phyloP scores from a whole-genome alignment of 192 early-diverging fungal genomes.

The Coemansia sp. region DNA sequence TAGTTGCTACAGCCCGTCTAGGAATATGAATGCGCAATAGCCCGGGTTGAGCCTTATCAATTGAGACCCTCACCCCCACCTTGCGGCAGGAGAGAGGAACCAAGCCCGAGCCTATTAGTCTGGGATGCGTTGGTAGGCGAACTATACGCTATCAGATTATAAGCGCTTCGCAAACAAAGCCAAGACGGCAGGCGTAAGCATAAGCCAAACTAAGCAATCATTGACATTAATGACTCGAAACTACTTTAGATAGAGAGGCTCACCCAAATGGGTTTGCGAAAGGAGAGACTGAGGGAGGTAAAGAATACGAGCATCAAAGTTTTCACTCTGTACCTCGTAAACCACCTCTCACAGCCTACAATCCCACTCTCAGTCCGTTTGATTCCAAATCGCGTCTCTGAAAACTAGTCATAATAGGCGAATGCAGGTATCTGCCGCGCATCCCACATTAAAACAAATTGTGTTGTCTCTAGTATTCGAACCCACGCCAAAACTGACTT shows the following conservation, averaged over 20 bases:
- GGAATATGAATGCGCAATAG: conserved; percentile 56
- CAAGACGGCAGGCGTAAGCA: conserved; percentile 17
- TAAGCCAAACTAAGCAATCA: background rate
- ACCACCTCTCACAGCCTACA: background rate
- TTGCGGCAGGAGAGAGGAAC: background rate
- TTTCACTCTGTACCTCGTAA: background rate
- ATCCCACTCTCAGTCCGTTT: background rate
- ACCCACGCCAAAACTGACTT: background rate
- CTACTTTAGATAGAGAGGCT: background rate
- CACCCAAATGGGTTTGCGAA: background rate
- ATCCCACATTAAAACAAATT: background rate
- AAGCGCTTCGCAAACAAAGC: conserved; percentile 26
- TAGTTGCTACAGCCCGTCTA: conserved; percentile 46
- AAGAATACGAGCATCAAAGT: background rate
- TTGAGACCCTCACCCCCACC: background rate
- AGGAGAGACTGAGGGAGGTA: background rate
- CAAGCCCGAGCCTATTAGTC: conserved; percentile 40
- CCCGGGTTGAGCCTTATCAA: conserved; percentile 11
- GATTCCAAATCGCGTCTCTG: background rate
- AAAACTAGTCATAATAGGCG: background rate
- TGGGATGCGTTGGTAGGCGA: conserved; percentile 49
- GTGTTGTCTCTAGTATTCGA: background rate
- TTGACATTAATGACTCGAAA: background rate
- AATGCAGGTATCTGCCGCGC: conserved; percentile 12
- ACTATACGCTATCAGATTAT: conserved; percentile 36